These are phyloP conservation scores for Hymenoscyphus scutula DNA, from an alignment of 2,329 filamentous ascomycete genomes.

Conservation along the genomic window DNA sequence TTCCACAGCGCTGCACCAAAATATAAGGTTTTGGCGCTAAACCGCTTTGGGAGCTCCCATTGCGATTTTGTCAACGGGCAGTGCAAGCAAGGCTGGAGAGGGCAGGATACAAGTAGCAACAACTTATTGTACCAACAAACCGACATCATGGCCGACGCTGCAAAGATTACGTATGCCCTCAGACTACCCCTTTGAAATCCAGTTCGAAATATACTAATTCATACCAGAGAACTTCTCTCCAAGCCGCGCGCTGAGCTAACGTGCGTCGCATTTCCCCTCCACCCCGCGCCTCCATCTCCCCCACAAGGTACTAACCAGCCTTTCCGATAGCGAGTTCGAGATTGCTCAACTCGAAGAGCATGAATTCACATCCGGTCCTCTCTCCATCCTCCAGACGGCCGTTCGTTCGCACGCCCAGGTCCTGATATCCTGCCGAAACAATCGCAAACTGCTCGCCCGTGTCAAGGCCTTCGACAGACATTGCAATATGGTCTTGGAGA, in stretches of 20 bases:
- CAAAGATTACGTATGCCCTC: conserved; percentile 64
- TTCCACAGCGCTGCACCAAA: conserved; percentile 7
- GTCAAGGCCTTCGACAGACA: conserved; percentile 99
- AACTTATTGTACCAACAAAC: conserved; percentile 21
- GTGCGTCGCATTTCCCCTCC: conserved; percentile 52
- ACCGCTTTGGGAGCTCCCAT: conserved; percentile 20
- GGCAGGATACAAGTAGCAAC: neutral
- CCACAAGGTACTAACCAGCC: conserved; percentile 32
- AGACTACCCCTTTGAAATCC: neutral
- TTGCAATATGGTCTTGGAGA: conserved; percentile 98
- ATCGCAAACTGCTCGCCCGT: conserved; percentile 93
- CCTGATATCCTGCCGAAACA: conserved; percentile 95
- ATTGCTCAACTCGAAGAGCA: conserved; percentile 77
- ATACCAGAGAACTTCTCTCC: conserved; percentile 73
- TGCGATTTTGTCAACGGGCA: conserved; percentile 27
- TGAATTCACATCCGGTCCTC: conserved; percentile 74
- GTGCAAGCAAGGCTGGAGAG: conserved; percentile 12
- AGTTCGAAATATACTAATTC: conserved; percentile 24
- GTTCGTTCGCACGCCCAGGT: conserved; percentile 94
- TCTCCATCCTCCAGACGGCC: conserved; percentile 95
- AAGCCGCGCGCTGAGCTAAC: conserved; percentile 90
- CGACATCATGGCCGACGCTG: conserved; percentile 59
- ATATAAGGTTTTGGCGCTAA: conserved; percentile 26
- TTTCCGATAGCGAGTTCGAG: conserved; percentile 72
- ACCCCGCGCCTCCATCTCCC: conserved; percentile 7